Evolutionary conservation across 169 alveolate genomes (phyloP).

Genomic region (Plasmodium chabaudi): DNA sequence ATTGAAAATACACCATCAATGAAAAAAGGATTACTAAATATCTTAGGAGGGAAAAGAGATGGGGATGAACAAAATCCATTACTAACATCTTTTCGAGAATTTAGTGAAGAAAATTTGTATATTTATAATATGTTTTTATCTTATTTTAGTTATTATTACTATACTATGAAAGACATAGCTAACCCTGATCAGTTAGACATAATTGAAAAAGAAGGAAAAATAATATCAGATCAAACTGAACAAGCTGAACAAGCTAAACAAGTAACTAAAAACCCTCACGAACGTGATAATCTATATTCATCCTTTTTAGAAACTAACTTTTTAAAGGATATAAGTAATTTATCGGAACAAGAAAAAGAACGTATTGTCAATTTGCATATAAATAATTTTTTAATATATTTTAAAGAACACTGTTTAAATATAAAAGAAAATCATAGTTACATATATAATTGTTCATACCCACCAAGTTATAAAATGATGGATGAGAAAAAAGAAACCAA

Average conservation of each 20-base stretch:
- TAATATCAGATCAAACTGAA: not conserved
- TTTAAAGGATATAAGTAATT: slow-evolving; percentile 13
- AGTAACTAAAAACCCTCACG: not conserved
- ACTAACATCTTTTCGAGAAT: slow-evolving; percentile 54
- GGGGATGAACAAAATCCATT: slow-evolving; percentile 7
- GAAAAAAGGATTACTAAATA: slow-evolving; percentile 23
- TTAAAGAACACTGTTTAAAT: slow-evolving; percentile 33
- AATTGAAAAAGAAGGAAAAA: not conserved
- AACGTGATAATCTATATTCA: not conserved
- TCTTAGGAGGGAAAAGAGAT: slow-evolving; percentile 44
- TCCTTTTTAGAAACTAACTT: slow-evolving; percentile 4
- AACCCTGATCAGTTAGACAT: not conserved
- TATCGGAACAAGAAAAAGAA: slow-evolving; percentile 1
- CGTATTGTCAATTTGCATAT: slow-evolving; percentile 16
- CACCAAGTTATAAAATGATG: slow-evolving; percentile 9
- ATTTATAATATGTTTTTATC: slow-evolving; percentile 41
- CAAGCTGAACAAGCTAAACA: not conserved
- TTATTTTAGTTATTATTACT: slow-evolving; percentile 32
- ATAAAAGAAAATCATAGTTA: slow-evolving; percentile 6
- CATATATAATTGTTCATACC: slow-evolving; percentile 31
- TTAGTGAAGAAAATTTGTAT: slow-evolving; percentile 48
- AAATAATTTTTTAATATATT: slow-evolving; percentile 33
- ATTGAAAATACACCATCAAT: not conserved
- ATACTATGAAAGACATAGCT: slow-evolving; percentile 10
- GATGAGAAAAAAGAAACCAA: not conserved